phyloP scores from a whole-genome alignment of 306 rosid genomes.

The Castanea crenata region DNA sequence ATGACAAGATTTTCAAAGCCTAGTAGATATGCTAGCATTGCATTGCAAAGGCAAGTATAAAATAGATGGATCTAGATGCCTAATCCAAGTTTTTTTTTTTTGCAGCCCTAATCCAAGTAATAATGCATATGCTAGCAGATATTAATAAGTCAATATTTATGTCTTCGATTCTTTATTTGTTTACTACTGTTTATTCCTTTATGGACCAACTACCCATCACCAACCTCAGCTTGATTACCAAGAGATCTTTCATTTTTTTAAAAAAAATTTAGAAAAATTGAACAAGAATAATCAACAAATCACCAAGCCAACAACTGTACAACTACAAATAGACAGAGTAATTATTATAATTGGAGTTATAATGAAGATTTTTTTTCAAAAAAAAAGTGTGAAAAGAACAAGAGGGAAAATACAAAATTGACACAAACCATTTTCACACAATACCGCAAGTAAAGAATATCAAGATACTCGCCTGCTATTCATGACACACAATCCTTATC shows the following conservation, averaged over 20 bases:
- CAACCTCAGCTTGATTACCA: neutral
- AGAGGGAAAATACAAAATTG: constrained; percentile 13
- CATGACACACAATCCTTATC: neutral
- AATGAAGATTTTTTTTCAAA: neutral
- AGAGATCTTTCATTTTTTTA: neutral
- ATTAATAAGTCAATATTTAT: neutral
- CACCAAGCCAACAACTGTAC: neutral
- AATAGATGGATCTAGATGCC: no score
- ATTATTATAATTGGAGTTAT: neutral
- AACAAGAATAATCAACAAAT: neutral
- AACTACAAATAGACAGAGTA: neutral
- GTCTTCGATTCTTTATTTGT: neutral
- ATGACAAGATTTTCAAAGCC: no score
- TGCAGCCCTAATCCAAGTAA: neutral
- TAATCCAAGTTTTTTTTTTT: no score
- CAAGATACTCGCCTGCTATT: neutral
- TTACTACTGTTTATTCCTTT: neutral
- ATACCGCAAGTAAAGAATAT: neutral
- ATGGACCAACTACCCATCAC: neutral
- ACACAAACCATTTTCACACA: neutral
- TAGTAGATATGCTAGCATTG: no score
- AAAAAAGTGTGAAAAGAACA: neutral
- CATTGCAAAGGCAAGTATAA: no score
- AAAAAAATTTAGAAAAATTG: neutral
- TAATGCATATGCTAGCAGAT: neutral